Evolutionary conservation across 2,329 filamentous ascomycete species (phyloP).

Genomic region (Aspergillus spinulosporus): DNA sequence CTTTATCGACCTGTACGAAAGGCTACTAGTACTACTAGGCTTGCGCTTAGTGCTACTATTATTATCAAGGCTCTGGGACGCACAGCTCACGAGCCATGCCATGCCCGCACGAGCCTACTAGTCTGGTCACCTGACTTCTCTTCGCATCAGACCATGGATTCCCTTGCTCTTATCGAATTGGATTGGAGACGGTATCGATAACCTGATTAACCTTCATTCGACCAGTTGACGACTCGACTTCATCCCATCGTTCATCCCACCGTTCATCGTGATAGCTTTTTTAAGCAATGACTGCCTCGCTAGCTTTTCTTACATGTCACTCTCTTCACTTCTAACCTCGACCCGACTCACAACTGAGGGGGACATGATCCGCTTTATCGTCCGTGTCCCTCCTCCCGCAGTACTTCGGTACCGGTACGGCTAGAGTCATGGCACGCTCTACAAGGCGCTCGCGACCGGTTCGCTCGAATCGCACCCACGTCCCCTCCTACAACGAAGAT

Average conservation of each 20-base stretch:
- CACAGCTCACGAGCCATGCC: no score
- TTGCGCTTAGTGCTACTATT: neutral
- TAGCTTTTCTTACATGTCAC: neutral
- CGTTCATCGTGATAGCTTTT: neutral
- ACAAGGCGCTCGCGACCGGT: conserved; percentile 34
- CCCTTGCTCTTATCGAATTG: no score
- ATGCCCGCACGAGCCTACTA: no score
- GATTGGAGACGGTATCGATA: no score
- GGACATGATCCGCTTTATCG: conserved; percentile 22
- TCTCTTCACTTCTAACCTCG: neutral
- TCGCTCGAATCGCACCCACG: conserved; percentile 37
- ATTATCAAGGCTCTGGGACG: no score
- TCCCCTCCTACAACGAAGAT: conserved; percentile 42
- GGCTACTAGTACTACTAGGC: no score
- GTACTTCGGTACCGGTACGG: conserved; percentile 6
- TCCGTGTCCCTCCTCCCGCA: conserved; percentile 14
- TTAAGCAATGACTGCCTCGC: neutral
- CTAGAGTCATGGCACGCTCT: conserved; percentile 30
- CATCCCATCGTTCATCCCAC: no score
- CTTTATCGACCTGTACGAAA: no score
- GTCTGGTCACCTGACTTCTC: no score
- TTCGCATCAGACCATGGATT: no score
- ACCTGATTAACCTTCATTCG: no score
- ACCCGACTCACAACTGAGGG: neutral
- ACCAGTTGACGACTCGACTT: no score